Evolutionary conservation across 495 filamentous ascomycete genomes (phyloP).

Genomic region (Neurospora sublineolata): DNA sequence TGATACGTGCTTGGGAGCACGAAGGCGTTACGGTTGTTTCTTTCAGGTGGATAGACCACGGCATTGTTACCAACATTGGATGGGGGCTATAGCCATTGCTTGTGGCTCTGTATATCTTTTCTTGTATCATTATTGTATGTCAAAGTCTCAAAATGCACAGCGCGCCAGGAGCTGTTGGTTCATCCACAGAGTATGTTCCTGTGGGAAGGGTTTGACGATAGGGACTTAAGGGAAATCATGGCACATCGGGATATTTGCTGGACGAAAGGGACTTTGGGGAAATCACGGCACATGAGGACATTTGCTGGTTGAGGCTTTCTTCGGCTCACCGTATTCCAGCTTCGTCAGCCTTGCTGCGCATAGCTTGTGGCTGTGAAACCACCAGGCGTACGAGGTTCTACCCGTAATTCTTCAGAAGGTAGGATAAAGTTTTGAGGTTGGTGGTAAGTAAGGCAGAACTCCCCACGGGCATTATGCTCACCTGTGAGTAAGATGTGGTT

Average conservation of each 20-base stretch:
- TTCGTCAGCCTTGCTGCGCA: neutral
- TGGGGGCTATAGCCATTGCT: neutral
- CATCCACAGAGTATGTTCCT: neutral
- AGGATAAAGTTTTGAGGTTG: neutral
- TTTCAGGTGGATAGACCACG: neutral
- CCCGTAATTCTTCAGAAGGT: neutral
- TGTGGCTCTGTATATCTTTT: slow-evolving; percentile 2
- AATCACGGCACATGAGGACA: neutral
- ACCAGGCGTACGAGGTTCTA: neutral
- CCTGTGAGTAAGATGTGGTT: neutral
- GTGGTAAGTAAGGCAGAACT: neutral
- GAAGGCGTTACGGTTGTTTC: slow-evolving; percentile 20
- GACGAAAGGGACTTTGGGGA: neutral
- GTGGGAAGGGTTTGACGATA: neutral
- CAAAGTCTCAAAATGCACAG: neutral
- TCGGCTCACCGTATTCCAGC: neutral
- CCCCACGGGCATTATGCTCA: neutral
- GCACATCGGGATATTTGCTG: neutral
- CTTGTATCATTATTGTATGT: slow-evolving; percentile 4
- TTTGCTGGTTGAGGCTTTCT: neutral
- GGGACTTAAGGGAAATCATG: neutral
- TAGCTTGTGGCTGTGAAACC: neutral
- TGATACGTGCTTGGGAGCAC: slow-evolving; percentile 1
- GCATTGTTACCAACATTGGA: neutral
- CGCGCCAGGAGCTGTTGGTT: neutral